Percentiles rank a stretch among this genome's conserved stretches.
Conservation (phyloP, 306 rosid genomes). For the Cicer bijugum region DNA sequence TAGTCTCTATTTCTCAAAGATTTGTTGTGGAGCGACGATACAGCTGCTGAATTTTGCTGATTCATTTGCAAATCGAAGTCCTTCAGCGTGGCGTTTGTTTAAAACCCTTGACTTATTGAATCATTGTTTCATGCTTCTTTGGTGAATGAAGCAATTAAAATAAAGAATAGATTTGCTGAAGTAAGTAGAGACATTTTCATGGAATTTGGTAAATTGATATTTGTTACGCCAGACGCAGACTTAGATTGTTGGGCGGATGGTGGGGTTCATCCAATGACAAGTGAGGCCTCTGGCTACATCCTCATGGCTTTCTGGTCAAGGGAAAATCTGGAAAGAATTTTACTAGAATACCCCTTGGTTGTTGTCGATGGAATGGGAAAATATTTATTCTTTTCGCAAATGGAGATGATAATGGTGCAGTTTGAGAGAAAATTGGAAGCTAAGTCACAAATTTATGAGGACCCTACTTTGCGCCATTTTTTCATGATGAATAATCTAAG, state of each 20-base stretch:
- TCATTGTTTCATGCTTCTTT: constrained; percentile 44
- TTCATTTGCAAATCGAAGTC: constrained; percentile 54
- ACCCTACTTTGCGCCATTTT: constrained; percentile 52
- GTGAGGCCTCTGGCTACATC: background rate
- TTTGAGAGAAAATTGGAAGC: constrained; percentile 67
- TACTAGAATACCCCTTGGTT: constrained; percentile 31
- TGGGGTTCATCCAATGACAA: background rate
- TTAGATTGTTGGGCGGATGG: no score
- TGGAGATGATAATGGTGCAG: constrained; percentile 62
- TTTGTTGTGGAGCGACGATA: constrained; percentile 62
- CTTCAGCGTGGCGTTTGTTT: constrained; percentile 58
- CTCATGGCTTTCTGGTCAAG: background rate
- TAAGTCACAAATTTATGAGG: constrained; percentile 63
- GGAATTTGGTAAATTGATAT: constrained; percentile 32
- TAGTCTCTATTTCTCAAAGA: constrained; percentile 64
- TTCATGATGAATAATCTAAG: constrained; percentile 15
- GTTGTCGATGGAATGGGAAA: constrained; percentile 35
- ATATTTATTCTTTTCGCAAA: constrained; percentile 57
- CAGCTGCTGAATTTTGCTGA: constrained; percentile 64
- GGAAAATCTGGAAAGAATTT: background rate
- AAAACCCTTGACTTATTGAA: constrained; percentile 55
- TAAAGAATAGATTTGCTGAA: background rate
- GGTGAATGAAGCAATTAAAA: background rate
- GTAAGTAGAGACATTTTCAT: background rate
- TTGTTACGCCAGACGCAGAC: no score